Evolutionary conservation across 257 asterid species (phyloP), one percentile per base, ranked within the genome.

Genomic region (Forsythia viridissima): DNA sequence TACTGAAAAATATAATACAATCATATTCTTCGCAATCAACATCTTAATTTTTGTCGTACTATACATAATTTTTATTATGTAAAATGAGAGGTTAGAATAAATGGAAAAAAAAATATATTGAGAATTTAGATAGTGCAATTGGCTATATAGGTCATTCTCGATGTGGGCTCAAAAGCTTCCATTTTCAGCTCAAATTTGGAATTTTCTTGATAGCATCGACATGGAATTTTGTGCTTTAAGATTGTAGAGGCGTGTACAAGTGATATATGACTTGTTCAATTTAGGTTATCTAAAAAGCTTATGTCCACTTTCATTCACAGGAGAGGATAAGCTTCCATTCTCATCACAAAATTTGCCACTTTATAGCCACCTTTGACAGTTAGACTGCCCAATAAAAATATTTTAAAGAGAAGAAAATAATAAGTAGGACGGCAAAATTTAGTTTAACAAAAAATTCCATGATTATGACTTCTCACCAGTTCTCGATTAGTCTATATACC

Each of bases 261-360:
- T 63, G 70, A 12, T 10, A 34, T 63, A 63, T 30, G 37, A 63
- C 20, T 63, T 30, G 18, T 5, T 63, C n/a, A 30, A 7, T 63
- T 63, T 30, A 9, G 38, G 37, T 63, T 3, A 57, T 57, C 34
- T 6, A 57, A 61, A 63, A 63, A 30, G 70, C 70, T 63, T 63
- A 30, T 9, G 70, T 1, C 70, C 40, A 63, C 70, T 63, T 63
- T 3, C 70, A 10, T 24, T 24, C 8, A 8, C 30, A 21, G 24
- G 70, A 63, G 40, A 24, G 7, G 70, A 63, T 63, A 63, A 63
- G 70, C 70, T 63, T 24, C 18, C 70, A 63, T 63, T 63, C n/a
- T 10, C 70, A 30, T 1, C 40, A 24, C 70, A 63, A 63, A 63
- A 9, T 55, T 20, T n/a, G 67, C 36, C 36, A 59, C 67, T 59